Evolutionary conservation across 192 early-diverging fungal genomes (phyloP).

Genomic region (Glomus cerebriforme): DNA sequence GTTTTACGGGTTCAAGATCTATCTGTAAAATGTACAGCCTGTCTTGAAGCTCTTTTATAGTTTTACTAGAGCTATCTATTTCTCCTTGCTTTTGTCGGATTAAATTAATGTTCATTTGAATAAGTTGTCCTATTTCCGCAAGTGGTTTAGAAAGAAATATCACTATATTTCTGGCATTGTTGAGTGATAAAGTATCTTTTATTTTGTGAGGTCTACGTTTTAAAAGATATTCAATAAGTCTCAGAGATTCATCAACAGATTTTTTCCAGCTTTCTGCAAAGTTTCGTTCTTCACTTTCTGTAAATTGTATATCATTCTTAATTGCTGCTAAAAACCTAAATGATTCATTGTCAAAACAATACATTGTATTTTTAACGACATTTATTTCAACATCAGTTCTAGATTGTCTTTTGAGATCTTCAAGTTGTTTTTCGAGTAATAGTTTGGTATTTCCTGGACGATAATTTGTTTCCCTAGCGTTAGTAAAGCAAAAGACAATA

Average conservation of each 20-base stretch:
- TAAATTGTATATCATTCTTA: constrained; percentile 28
- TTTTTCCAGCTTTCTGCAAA: constrained; percentile 37
- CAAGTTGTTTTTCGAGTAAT: constrained; percentile 22
- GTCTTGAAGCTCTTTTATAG: constrained; percentile 25
- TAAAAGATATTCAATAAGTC: constrained; percentile 31
- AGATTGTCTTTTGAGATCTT: constrained; percentile 11
- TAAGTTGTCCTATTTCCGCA: constrained; percentile 30
- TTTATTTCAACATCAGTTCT: constrained; percentile 5
- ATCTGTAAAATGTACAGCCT: constrained; percentile 30
- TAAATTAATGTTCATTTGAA: constrained; percentile 23
- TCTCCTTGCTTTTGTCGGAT: constrained; percentile 29
- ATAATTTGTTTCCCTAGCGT: constrained; percentile 33
- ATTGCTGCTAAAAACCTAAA: constrained; percentile 36
- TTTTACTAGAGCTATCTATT: constrained; percentile 28
- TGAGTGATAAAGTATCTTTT: constrained; percentile 37
- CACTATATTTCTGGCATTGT: constrained; percentile 33
- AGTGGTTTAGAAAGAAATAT: constrained; percentile 28
- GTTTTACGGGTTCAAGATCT: constrained; percentile 23
- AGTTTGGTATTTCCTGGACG: constrained; percentile 33
- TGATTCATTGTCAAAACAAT: constrained; percentile 40
- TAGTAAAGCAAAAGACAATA: constrained; percentile 40
- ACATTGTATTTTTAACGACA: constrained; percentile 24
- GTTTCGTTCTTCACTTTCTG: constrained; percentile 6
- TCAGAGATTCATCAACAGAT: constrained; percentile 30
- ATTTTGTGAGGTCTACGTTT: constrained; percentile 29